A percentile compares a stretch with the other conserved stretches of the same genome.
These are phyloP conservation scores for Ammopiptanthus mongolicus DNA, from an alignment of 306 rosid species.

Conservation along the genomic window DNA sequence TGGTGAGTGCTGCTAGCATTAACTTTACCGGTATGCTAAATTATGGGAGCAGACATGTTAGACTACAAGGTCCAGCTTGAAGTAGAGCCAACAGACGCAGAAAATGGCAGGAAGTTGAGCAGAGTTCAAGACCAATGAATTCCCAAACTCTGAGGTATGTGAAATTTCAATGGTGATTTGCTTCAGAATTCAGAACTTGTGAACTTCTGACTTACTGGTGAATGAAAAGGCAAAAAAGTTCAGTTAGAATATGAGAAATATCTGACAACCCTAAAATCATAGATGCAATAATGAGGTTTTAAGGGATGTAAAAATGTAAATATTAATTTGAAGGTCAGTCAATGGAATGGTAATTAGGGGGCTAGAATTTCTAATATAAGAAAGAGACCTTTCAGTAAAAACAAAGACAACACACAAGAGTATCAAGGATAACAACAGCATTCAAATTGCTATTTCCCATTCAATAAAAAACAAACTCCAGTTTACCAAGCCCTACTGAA, in stretches of 20 bases:
- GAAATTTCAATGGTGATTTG: slow-evolving; percentile 50
- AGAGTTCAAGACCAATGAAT: slow-evolving; percentile 47
- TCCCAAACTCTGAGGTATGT: slow-evolving; percentile 29
- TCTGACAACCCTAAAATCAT: slow-evolving; percentile 60
- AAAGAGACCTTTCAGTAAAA: slow-evolving; percentile 51
- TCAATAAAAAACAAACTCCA: slow-evolving; percentile 33
- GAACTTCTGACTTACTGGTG: slow-evolving; percentile 63
- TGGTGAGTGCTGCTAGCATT: slow-evolving; percentile 7
- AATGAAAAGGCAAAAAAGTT: slow-evolving; percentile 56
- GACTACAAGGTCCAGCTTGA: slow-evolving; percentile 27
- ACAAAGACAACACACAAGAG: slow-evolving; percentile 44
- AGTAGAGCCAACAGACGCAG: slow-evolving; percentile 24
- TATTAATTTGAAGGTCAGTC: slow-evolving; percentile 32
- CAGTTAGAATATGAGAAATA: slow-evolving; percentile 76
- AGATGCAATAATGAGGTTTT: slow-evolving; percentile 38
- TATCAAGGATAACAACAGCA: slow-evolving; percentile 34
- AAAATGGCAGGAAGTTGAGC: slow-evolving; percentile 35
- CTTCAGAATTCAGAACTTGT: slow-evolving; percentile 54
- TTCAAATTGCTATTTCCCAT: slow-evolving; percentile 36
- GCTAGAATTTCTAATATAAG: slow-evolving; percentile 46
- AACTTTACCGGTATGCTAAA: slow-evolving; percentile 30
- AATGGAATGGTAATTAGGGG: slow-evolving; percentile 49
- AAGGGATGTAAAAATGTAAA: slow-evolving; percentile 17
- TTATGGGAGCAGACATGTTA: slow-evolving; percentile 16
- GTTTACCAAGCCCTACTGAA: slow-evolving; percentile 37